Conservation (phyloP, 2,329 filamentous ascomycete species). For the Fusarium protoensiforme region DNA sequence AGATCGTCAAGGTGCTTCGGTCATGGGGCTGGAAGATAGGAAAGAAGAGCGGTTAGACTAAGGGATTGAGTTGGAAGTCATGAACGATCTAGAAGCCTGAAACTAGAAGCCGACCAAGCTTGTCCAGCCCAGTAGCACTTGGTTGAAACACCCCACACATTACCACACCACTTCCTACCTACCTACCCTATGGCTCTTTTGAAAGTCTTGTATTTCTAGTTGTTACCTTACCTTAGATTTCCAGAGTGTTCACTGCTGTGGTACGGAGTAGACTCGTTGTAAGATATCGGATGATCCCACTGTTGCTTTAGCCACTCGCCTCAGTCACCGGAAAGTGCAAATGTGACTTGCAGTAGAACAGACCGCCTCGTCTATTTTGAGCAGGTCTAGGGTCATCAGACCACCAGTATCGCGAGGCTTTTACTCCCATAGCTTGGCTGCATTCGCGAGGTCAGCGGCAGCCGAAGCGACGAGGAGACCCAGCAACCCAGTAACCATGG, state of each 20-base stretch:
- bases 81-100: conserved; percentile 10
- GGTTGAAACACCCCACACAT: conserved; percentile 18
- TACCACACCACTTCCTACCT: neutral
- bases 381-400: neutral
- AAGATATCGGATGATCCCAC: neutral
- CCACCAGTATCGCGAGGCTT: neutral
- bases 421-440: neutral
- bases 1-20: conserved; percentile 89
- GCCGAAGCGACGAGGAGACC: neutral
- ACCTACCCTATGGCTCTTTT: conserved; percentile 3
- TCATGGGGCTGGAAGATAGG: conserved; percentile 96
- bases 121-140: conserved; percentile 3
- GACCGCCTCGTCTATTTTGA: neutral
- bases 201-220: conserved; percentile 25
- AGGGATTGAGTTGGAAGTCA: conserved; percentile 6
- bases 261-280: conserved; percentile 5
- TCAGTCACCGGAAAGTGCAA: neutral
- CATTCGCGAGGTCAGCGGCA: neutral
- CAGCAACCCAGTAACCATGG: neutral
- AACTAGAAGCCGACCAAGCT: conserved; percentile 17
- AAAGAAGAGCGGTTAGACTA: conserved; percentile 61
- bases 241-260: neutral
- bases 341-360: neutral
- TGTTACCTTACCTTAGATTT: neutral
- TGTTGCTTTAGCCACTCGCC: neutral